Base-by-base conservation (phyloP, 768 basidiomycete genomes). In the Boletus rubroflammeus region DNA sequence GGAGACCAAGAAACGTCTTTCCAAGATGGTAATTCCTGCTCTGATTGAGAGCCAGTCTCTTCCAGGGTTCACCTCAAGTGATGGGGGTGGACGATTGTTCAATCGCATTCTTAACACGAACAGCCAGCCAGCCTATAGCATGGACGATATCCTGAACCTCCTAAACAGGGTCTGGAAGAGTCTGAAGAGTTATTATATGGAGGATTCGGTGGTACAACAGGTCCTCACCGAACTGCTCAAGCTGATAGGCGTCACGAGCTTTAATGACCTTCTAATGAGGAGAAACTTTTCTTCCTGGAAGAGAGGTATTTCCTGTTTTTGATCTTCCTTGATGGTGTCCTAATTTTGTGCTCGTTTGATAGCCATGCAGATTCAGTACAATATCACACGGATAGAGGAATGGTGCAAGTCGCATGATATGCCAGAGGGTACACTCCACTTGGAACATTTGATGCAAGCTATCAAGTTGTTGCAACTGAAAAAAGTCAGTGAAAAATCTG, bases 351-450 rank as follows among this genome's bases (percentile, higher is more conserved):
- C 14, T 42, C 35, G 19, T 54, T 50, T 51, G 42, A 36, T 58
- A 98, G 97, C 97, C 5, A 98, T 99, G 97, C 97, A 99, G 81
- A 98, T 99, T 54, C 97, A 99, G 70, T 99, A 99, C 72, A 98
- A 98, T 68, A 97, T 98, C 68, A 98, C 95, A 29, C 85, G 90
- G 26, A 90, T 95, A 65, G 93, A 95, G 65, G 95, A 98, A 73
- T 98, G 97, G 97, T 99, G 97, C 78, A 98, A 99, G 75, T 95
- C 97, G 25, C 97, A 98, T 67, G 93, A 97, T 67, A 98, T 99
- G 93, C 97, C 96, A 1, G 97, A 99, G 70, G 97, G 97, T 9
- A 92, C 93, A 17, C 79, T 99, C 28, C 97, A 98, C 70, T 78
- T 99, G 51, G 97, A 99, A 73, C 95, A 98, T 74, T 80, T 99